Base-by-base conservation (phyloP, 148 eudicot genomes). In the Limonium bicolor region DNA sequence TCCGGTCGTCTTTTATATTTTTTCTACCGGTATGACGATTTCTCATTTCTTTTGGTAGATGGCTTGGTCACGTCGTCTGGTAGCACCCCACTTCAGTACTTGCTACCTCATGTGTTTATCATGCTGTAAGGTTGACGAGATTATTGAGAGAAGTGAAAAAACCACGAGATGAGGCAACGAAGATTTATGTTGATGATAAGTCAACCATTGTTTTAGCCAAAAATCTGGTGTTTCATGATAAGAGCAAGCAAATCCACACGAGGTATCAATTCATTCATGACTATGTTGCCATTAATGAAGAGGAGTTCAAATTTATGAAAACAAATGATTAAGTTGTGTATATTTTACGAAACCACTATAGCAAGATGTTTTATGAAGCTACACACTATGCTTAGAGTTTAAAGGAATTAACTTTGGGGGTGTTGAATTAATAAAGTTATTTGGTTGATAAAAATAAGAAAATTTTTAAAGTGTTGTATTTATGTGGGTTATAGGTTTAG, bases 281-380 rank as follows among this genome's bases (percentile, higher is more conserved):
- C 7, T 40, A 26, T 20, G 20, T 40, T 7, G 0, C 2, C 1
- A 18, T 6, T 6, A 40, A 40, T 6, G 44, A 18, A 3, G 4
- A 3, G 5, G 44, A 17, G 20, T n/a, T 40, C 44, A 40, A 2
- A 35, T 14, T 12, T 19, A 31, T 44, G n/a, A 23, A 40, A 40
- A 50, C 60, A 51, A 46, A 53, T 33, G 25, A 46, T 20, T 41
- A 27, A 43, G 16, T 43, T 43, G 30, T 31, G 1, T 15, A 24
- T 43, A 43, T 43, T 11, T 46, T 24, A 46, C 36, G 13, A 46
- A 27, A 12, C 21, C 21, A 0, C 35, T 46, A 2, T 27, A 46
- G 21, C 1, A 3, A 5, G 36, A 28, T 6, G 32, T 2, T 28
- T 46, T 14, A 9, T 4, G 18, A 46, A 18, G 14, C 30, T 28